Evolutionary conservation across 148 eudicot species (phyloP).

Genomic region (Spergularia bocconei): DNA sequence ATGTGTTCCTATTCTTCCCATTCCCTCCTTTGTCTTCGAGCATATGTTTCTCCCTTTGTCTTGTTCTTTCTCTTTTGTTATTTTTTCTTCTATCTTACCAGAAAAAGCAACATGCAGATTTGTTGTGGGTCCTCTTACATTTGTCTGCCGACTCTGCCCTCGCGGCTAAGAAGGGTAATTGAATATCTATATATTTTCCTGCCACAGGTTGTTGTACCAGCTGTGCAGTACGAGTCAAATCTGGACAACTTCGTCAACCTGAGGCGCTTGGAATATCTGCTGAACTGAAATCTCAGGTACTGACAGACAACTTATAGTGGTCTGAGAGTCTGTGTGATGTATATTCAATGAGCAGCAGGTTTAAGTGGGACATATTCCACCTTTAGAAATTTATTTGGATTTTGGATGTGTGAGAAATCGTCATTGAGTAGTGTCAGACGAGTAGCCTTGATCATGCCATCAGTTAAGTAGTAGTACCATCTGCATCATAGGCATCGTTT

Average conservation of each 20-base stretch:
- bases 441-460: background rate
- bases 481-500: background rate
- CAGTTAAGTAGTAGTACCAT: background rate
- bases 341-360: background rate
- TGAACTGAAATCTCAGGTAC: constrained; percentile 75
- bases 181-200: background rate
- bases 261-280: constrained; percentile 95
- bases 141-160: too few species aligned
- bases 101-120: background rate
- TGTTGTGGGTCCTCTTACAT: background rate
- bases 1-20: too few species aligned
- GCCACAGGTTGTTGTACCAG: constrained; percentile 94
- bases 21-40: background rate
- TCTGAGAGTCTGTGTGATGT: background rate
- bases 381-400: too few species aligned
- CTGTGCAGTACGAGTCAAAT: constrained; percentile 90
- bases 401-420: background rate
- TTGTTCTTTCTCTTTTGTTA: background rate
- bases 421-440: background rate
- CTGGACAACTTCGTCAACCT: constrained; percentile 85
- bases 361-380: too few species aligned
- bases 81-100: background rate
- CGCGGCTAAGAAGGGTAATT: constrained; percentile 2
- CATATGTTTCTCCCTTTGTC: background rate
- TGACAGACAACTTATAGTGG: background rate